Evolutionary conservation across 2,329 filamentous ascomycete species (phyloP), one percentile per base, ranked within the genome.

Genomic region (Xylariaceae sp.): DNA sequence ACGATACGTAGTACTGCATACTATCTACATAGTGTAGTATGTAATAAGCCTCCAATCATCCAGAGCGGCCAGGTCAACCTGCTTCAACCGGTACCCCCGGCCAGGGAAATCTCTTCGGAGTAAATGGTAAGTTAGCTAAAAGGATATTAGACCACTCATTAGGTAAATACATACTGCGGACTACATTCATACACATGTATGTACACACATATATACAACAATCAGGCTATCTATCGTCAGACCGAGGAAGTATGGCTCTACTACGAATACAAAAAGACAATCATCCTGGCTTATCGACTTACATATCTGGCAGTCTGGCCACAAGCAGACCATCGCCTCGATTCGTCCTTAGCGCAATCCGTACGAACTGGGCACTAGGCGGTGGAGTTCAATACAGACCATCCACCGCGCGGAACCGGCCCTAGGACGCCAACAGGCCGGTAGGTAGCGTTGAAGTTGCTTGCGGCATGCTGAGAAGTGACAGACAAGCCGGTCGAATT

Each of bases 391-490:
- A 44, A 20, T 29, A 44, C 20, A 26, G 16, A 3, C 23, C 43
- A 52, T 44, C 44, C 48, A 53, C 52, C 46, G 20, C 49, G 51
- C 54, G 56, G 59, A 59, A 57, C 48, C 53, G 50, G 48, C 45
- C 60, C 54, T 60, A n/a, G 45, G 52, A 58, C 50, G 26, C 19
- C 32, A 60, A 56, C 60, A 50, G 23, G 50, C 56, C 52, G 20
- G 20, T 21, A 20, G 23, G 32, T 54, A 48, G 50, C 47, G 48
- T 46, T 44, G 21, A 56, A 23, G 44, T 50, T 26, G 53, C 57
- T 53, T 54, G 57, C 57, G 54, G 57, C 52, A 60, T 37, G 54
- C 20, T 60, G 57, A 62, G 23, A 60, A 58, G 53, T 60, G 54
- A 62, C 32, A 58, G 37, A 12, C 32, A 37, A 37, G 32, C 32